Base-by-base conservation (phyloP, 305 asterid species). In the Fraxinus latifolia region DNA sequence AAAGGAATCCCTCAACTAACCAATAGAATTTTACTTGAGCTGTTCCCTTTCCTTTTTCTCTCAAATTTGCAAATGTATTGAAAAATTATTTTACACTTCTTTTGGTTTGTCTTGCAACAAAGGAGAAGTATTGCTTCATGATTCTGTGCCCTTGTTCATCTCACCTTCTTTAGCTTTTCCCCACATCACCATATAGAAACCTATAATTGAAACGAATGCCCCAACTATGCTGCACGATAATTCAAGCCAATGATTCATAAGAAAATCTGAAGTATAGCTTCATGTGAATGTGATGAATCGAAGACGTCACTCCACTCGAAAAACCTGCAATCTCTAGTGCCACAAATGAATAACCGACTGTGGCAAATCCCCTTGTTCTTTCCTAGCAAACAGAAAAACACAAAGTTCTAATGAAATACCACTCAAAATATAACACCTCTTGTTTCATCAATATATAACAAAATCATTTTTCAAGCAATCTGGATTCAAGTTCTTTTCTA, bases 101-200 rank as follows among this genome's bases (percentile, higher is more conserved):
- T 77, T 76, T 1, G 58, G 75, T 29, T 85, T 60, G 76, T 81
- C 84, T 44, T 87, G 87, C 87, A 88, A 62, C 72, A 90, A 77
- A 70, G 89, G 93, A 53, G 81, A 78, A 65, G 78, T 39, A 81
- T 27, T 4, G 76, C 14, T 79, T 9, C 83, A 75, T 15, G 81
- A 50, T 71, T 83, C 87, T 9, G 58, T 67, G 72, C 72, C 82
- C 0, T 55, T 74, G 42, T 33, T 32, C 19, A 12, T 71, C 81
- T 87, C 39, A 53, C 19, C 83, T 85, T 91, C 94, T 81, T 86
- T 81, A 27, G 91, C 84, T 83, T 86, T 91, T 58, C 93, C 94
- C 95, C 93, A 91, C 67, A 88, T 82, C 70, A 91, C 93, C 23
- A 80, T 81, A 17, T 91, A 91, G 87, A 91, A 91, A 42, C 95